These are phyloP conservation scores for Kernera saxatilis DNA, from an alignment of 345 rosid genomes.

Conservation along the genomic window DNA sequence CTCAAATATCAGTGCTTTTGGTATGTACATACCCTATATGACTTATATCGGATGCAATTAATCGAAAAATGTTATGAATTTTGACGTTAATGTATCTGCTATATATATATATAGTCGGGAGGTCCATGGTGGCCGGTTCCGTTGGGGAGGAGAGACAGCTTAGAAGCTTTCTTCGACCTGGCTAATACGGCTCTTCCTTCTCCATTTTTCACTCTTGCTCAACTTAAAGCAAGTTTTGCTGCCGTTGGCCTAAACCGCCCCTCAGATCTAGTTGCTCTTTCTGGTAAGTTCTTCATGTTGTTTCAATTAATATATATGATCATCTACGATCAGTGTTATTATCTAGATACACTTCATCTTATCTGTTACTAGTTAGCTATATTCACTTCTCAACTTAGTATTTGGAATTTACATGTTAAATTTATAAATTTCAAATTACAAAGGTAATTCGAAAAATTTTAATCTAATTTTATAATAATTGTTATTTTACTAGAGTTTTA, in stretches of 20 bases:
- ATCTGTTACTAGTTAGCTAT: too few relatives aligned
- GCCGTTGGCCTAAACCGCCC: constrained; percentile 25
- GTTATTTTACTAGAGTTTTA: neutral
- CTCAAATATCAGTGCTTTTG: constrained; percentile 36
- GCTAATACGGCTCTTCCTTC: constrained; percentile 32
- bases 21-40: constrained; percentile 1
- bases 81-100: neutral
- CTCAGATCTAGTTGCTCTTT: constrained; percentile 35
- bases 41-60: neutral
- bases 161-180: constrained; percentile 24
- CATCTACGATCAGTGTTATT: neutral
- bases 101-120: constrained; percentile 24
- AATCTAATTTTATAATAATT: too few relatives aligned
- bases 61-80: neutral
- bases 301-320: neutral
- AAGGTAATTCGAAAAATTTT: neutral
- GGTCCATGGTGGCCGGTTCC: constrained; percentile 33
- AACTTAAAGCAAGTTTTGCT: constrained; percentile 15
- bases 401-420: neutral
- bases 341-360: too few relatives aligned
- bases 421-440: neutral
- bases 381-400: neutral
- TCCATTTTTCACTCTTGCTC: constrained; percentile 11
- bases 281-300: constrained; percentile 20
- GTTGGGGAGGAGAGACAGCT: constrained; percentile 36